Evolutionary conservation across 2,329 filamentous ascomycete genomes (phyloP).

Genomic region (Talaromyces sp.): DNA sequence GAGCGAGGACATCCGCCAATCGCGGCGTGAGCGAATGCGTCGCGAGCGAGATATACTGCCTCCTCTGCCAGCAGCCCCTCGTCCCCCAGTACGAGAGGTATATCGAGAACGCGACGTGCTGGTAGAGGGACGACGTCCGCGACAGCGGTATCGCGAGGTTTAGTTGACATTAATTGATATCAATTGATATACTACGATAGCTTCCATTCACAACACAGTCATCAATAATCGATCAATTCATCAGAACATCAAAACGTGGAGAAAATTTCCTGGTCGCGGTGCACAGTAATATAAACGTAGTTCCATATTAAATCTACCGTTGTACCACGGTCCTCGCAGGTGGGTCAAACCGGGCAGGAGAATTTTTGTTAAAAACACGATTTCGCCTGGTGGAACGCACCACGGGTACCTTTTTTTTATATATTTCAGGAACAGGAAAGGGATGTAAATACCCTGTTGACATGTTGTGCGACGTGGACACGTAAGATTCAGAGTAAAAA

Average conservation of each 20-base stretch:
- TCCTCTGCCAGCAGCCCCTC: constrained; percentile 9
- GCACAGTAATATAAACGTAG: background rate
- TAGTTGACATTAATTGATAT: background rate
- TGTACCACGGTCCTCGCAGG: background rate
- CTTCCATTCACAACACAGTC: background rate
- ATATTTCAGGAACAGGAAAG: background rate
- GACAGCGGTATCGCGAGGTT: constrained; percentile 9
- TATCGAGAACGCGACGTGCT: constrained; percentile 9
- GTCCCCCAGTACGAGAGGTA: constrained; percentile 9
- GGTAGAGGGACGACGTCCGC: constrained; percentile 4
- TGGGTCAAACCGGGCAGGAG: background rate
- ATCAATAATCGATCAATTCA: background rate
- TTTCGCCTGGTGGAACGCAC: background rate
- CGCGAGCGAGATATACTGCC: constrained; percentile 31
- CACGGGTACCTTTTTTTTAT: background rate
- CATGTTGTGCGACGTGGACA: background rate
- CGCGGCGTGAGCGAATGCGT: constrained; percentile 52
- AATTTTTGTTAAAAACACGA: too few species aligned
- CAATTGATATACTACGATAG: background rate
- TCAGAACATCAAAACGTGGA: background rate
- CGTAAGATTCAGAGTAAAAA: background rate
- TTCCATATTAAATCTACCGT: background rate
- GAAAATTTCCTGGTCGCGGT: background rate
- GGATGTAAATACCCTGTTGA: background rate
- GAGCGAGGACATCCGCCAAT: constrained; percentile 72